Percentiles rank a stretch among this genome's conserved stretches.
Evolutionary conservation across 495 filamentous ascomycete genomes (phyloP).

Genomic region (Podospora pseudopauciseta): DNA sequence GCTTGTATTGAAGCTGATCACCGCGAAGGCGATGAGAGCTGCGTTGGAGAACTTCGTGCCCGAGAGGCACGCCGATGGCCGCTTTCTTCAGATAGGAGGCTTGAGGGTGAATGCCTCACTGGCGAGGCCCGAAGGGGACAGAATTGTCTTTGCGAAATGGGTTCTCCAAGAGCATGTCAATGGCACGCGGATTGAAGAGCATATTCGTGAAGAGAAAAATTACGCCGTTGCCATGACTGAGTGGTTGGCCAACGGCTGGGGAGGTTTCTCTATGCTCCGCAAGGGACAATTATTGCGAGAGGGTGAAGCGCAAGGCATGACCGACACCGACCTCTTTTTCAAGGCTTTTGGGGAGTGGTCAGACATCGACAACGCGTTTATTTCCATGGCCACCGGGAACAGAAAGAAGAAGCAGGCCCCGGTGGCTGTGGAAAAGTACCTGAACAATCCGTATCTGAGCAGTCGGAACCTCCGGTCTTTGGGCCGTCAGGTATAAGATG

Average conservation of each 20-base stretch:
- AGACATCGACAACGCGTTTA: not conserved
- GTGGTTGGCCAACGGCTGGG: conserved; percentile 8
- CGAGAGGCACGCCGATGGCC: conserved; percentile 2
- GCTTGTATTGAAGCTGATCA: not conserved
- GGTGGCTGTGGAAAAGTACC: not conserved
- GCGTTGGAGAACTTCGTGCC: not conserved
- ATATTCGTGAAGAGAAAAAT: not conserved
- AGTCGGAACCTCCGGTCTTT: not conserved
- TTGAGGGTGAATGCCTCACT: not conserved
- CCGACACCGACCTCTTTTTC: conserved; percentile 6
- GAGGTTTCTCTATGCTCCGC: conserved; percentile 1
- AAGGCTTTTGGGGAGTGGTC: not conserved
- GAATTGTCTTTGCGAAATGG: not conserved
- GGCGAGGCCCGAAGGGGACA: not conserved
- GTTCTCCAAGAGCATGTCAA: not conserved
- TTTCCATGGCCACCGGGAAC: not conserved
- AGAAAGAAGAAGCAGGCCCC: not conserved
- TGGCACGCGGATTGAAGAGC: not conserved
- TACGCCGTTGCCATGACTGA: conserved; percentile 8
- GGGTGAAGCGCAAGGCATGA: not conserved
- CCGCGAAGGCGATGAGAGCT: not conserved
- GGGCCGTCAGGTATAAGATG: not conserved
- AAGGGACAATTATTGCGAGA: not conserved
- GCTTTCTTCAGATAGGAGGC: not conserved
- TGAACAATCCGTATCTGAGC: not conserved